Base-by-base conservation (phyloP, 495 filamentous ascomycete species). In the Chaetomidium leptoderma region DNA sequence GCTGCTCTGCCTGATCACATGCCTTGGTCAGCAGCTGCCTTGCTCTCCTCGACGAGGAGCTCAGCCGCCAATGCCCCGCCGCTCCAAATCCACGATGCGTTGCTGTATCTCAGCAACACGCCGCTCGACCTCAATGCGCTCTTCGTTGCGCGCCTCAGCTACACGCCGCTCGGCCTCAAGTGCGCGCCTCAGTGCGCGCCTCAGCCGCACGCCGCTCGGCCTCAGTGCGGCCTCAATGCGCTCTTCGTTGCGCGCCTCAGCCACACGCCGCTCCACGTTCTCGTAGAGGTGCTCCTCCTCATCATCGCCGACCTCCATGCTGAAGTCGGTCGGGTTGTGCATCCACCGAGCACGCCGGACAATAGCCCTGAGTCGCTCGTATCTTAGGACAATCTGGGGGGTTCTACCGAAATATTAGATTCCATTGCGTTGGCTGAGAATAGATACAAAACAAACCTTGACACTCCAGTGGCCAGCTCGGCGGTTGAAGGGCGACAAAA, bases 401-500 rank as follows among this genome's bases (percentile, higher is more conserved):
- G 55, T 37, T 29, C 58, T 60, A 30, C 35, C 36, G 43, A n/a
- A 37, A 37, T 26, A 51, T 60, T 55, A 60, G 58, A 26, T 42
- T 35, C 39, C n/a, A n/a, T 6, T 51, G 9, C 11, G 14, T 14
- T 42, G 21, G 9, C 24, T 42, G 16, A 21, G 11, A 33, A 26
- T 17, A 35, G n/a, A 23, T n/a, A n/a, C n/a, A 33, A 49, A 36
- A 29, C 58, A 55, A 51, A 60, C 58, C 52, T 37, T 23, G 13
- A 27, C n/a, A 55, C 27, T 16, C 58, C 58, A 43, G 58, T 44
- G 21, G 36, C 36, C 6, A 39, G 2, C 58, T 60, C 52, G 13
- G 40, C 52, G 16, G 58, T 40, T 10, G 52, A 55, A 35, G 58
- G 58, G 36, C 58, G 58, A 39, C 58, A 60, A 36, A 44, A 60